Percentiles rank a stretch among this genome's conserved stretches.
Conservation (phyloP, 108 stramenopile genomes). For the Nitzschia palea region DNA sequence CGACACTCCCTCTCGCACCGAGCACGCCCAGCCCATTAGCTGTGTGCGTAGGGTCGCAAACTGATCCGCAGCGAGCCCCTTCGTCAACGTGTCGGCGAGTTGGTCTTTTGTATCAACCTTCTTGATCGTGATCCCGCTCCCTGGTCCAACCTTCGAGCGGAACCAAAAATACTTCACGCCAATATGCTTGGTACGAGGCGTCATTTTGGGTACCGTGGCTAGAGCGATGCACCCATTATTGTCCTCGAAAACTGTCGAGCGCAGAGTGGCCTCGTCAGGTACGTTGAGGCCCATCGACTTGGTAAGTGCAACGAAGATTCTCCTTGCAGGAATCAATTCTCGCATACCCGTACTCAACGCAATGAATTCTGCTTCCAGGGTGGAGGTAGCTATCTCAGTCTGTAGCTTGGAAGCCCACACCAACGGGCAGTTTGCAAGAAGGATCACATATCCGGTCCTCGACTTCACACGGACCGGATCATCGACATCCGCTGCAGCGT, state of each 20-base stretch:
- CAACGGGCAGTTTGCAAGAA: conserved; percentile 18
- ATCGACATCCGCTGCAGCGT: conserved; percentile 4
- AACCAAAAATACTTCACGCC: conserved; percentile 15
- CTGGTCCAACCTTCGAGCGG: neutral
- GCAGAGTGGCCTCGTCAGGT: neutral
- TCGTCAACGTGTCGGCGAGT: neutral
- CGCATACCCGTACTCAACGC: conserved; percentile 15
- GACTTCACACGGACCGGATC: conserved; percentile 27
- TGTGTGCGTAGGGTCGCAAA: neutral
- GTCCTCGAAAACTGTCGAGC: conserved; percentile 39
- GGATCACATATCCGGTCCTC: conserved; percentile 36
- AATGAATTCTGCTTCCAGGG: conserved; percentile 43
- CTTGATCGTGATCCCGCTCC: neutral
- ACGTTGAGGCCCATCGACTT: neutral
- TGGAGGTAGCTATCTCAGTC: conserved; percentile 31
- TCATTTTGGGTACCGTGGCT: neutral
- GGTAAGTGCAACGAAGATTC: neutral
- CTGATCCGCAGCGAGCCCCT: neutral
- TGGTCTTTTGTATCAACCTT: neutral
- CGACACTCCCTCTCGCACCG: conserved; percentile 1
- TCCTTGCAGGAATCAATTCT: conserved; percentile 21
- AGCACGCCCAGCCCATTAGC: neutral
- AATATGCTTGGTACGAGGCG: conserved; percentile 18
- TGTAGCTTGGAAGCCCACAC: conserved; percentile 31
- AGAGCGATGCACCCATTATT: conserved; percentile 21